Evolutionary conservation across 2,329 filamentous ascomycete species (phyloP), one percentile per base, ranked within the genome.

Genomic region (Sclerotiophoma versabilis): DNA sequence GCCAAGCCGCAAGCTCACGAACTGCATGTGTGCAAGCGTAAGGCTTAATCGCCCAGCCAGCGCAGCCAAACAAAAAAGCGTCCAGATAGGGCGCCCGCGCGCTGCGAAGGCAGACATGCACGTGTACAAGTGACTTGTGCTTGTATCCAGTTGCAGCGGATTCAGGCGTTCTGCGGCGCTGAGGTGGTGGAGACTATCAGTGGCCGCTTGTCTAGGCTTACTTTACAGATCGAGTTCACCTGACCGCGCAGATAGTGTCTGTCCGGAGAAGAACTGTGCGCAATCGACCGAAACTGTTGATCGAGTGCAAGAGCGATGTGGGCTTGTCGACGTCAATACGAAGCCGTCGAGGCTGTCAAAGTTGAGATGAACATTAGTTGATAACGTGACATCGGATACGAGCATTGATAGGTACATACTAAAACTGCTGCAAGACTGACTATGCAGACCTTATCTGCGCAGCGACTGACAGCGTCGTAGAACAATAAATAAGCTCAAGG

Each of bases 91-190:
- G 51, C 39, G 22, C 39, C 51, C 39, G 39, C 25, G 33, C 14
- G 8, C 34, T 45, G 39, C 39, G 11, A 33, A 38, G 15, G 34
- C 15, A 37, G 26, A 17, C n/a, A 54, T 33, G 39, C 51, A 49
- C 51, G 51, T 54, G 51, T 54, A 29, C 45, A 11, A 54, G 27
- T 54, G 51, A 54, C 32, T 54, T 54, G 44, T 19, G 26, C 39
- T 44, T 45, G 39, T 54, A 34, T 30, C 36, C 29, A 46, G 23
- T 11, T 52, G 38, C 44, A 44, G 32, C 22, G 10, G 22, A 26
- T 23, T n/a, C 25, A 14, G 49, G 37, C 25, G 19, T 30, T 46
- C 19, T 22, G 22, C 38, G 32, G 44, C 43, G 43, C 33, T 26
- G 30, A 29, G 29, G 20, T 20, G 25, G 32, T 39, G 17, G 32